Conservation (phyloP, 164 flowering plant genomes). For the Nelumbo lutea region DNA sequence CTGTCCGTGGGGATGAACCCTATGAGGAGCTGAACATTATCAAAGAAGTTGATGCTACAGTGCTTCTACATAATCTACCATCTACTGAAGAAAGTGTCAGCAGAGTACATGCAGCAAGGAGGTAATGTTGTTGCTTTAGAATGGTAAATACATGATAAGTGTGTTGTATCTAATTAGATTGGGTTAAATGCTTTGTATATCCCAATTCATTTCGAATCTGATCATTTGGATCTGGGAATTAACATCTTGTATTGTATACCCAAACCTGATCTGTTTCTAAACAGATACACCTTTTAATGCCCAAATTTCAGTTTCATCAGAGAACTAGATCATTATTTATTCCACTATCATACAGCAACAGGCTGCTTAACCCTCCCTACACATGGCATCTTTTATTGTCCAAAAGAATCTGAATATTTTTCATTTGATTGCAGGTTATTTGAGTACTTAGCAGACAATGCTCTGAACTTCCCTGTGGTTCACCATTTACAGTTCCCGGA, state of each 20-base stretch:
- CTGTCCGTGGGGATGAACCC: conserved; percentile 88
- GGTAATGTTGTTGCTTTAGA: conserved; percentile 36
- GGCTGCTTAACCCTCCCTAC: too few relatives aligned
- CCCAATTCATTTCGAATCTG: too few relatives aligned
- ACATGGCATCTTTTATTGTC: too few relatives aligned
- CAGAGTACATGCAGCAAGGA: conserved; percentile 94
- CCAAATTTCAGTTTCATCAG: neutral
- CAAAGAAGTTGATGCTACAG: conserved; percentile 64
- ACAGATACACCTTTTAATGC: too few relatives aligned
- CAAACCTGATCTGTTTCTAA: too few relatives aligned
- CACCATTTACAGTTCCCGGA: conserved; percentile 82
- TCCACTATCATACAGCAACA: too few relatives aligned
- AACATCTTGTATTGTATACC: too few relatives aligned
- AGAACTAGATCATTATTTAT: too few relatives aligned
- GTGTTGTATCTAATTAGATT: neutral
- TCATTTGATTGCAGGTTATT: conserved; percentile 58
- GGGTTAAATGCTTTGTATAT: too few relatives aligned
- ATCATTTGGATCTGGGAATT: too few relatives aligned
- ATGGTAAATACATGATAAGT: neutral
- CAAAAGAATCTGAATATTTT: neutral
- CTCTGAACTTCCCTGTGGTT: conserved; percentile 73
- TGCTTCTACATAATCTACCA: conserved; percentile 84
- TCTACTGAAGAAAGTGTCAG: conserved; percentile 63
- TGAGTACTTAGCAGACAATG: conserved; percentile 68
- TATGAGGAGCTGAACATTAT: conserved; percentile 69